A percentile compares a stretch with the other conserved stretches of the same genome.
These are phyloP conservation scores for Trichoderma sp. DNA, from an alignment of 2,329 filamentous ascomycete species.

Conservation along the genomic window DNA sequence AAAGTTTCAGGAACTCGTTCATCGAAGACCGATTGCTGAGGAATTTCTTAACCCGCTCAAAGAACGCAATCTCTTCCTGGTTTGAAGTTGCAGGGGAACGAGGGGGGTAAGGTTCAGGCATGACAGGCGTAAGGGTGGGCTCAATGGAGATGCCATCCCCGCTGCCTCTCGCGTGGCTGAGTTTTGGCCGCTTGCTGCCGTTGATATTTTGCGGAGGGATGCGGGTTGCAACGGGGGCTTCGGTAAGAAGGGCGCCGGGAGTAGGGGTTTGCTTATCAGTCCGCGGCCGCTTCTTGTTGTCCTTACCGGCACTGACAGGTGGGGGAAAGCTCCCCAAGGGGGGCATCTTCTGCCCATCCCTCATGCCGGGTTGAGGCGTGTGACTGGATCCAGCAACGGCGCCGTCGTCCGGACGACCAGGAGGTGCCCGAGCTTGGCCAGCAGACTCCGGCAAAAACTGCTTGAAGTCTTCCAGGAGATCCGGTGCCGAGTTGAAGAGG, in stretches of 20 bases:
- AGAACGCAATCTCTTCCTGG: slow-evolving; percentile 86
- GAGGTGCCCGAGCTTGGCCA: slow-evolving; percentile 51
- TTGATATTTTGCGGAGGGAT: slow-evolving; percentile 35
- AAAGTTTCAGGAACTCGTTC: slow-evolving; percentile 94
- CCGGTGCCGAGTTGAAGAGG: slow-evolving; percentile 87
- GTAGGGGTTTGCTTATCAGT: slow-evolving; percentile 54
- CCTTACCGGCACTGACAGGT: slow-evolving; percentile 75
- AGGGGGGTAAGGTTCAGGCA: slow-evolving; percentile 83
- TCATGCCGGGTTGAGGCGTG: slow-evolving; percentile 53
- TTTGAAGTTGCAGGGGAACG: slow-evolving; percentile 70
- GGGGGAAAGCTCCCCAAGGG: slow-evolving; percentile 94
- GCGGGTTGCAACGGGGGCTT: slow-evolving; percentile 41
- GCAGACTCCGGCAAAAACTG: slow-evolving; percentile 93
- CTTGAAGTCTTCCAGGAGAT: slow-evolving; percentile 96
- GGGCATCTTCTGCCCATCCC: slow-evolving; percentile 75
- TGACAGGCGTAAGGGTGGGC: slow-evolving; percentile 81
- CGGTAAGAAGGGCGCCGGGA: slow-evolving; percentile 44
- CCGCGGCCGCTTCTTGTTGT: slow-evolving; percentile 82
- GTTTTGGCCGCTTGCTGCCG: slow-evolving; percentile 66
- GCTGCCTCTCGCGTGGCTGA: slow-evolving; percentile 64
- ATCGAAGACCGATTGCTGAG: slow-evolving; percentile 89
- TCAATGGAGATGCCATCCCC: slow-evolving; percentile 66
- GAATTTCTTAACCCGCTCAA: slow-evolving; percentile 94
- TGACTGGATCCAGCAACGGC: slow-evolving; percentile 45
- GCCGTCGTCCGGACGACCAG: slow-evolving; percentile 56